Percentiles rank a stretch among this genome's conserved stretches.
Evolutionary conservation across 2,329 filamentous ascomycete genomes (phyloP).

Genomic region (Davidsoniella eucalypti): DNA sequence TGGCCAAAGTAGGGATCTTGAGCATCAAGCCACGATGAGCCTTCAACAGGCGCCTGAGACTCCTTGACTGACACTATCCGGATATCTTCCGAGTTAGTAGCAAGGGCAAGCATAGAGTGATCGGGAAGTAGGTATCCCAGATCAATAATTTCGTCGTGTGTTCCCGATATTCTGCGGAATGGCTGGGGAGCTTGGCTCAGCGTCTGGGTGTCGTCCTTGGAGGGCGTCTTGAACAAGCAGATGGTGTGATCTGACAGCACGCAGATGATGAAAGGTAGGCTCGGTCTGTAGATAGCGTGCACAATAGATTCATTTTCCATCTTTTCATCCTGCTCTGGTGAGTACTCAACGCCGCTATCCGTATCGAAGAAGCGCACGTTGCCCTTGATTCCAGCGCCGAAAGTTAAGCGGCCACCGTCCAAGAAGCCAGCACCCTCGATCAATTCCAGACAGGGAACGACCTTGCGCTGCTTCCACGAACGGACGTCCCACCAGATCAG

Average conservation of each 20-base stretch:
- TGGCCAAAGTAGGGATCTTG: conserved; percentile 61
- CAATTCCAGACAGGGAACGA: conserved; percentile 71
- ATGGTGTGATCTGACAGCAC: conserved; percentile 84
- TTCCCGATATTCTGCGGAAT: conserved; percentile 74
- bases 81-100: conserved; percentile 89
- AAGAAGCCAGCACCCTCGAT: conserved; percentile 75
- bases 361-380: conserved; percentile 71
- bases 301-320: conserved; percentile 52
- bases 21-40: conserved; percentile 15
- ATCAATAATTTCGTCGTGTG: conserved; percentile 95
- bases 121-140: conserved; percentile 71
- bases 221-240: conserved; percentile 43
- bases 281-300: conserved; percentile 48
- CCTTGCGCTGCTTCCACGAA: conserved; percentile 68
- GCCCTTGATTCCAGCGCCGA: conserved; percentile 72
- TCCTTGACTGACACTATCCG: conserved; percentile 60
- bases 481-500: conserved; percentile 78
- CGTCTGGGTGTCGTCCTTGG: conserved; percentile 17
- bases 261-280: conserved; percentile 56
- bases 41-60: conserved; percentile 14
- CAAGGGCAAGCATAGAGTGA: conserved; percentile 67
- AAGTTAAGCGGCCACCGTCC: conserved; percentile 52
- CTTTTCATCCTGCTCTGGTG: conserved; percentile 48
- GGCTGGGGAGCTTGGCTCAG: conserved; percentile 26
- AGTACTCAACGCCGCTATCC: conserved; percentile 61